A percentile compares a stretch with the other conserved stretches of the same genome.
These are phyloP conservation scores for Juglanconis juglandina DNA, from an alignment of 2,329 filamentous ascomycete genomes.

Conservation along the genomic window DNA sequence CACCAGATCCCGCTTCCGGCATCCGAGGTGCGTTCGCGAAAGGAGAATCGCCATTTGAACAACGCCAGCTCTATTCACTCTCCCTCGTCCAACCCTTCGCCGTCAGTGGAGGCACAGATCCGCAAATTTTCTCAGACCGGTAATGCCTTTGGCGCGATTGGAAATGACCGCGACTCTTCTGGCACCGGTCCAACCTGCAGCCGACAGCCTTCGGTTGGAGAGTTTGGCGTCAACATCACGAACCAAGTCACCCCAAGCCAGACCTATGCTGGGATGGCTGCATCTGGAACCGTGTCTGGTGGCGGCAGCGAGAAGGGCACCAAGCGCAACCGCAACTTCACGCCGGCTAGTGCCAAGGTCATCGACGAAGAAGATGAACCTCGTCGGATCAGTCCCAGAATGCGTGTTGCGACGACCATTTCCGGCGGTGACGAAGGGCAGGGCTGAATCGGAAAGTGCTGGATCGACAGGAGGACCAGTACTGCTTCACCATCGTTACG, in stretches of 20 bases:
- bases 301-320: constrained; percentile 32
- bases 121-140: constrained; percentile 37
- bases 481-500: neutral
- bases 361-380: constrained; percentile 48
- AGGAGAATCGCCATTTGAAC: constrained; percentile 36
- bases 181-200: constrained; percentile 31
- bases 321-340: constrained; percentile 47
- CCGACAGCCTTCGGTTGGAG: constrained; percentile 25
- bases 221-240: constrained; percentile 30
- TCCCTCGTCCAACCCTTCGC: constrained; percentile 14
- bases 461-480: neutral
- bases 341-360: constrained; percentile 41
- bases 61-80: constrained; percentile 18
- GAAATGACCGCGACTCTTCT: constrained; percentile 22
- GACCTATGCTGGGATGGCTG: constrained; percentile 19
- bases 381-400: constrained; percentile 32
- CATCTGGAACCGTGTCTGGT: constrained; percentile 13
- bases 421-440: neutral
- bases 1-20: constrained; percentile 30
- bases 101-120: constrained; percentile 26
- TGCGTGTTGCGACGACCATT: constrained; percentile 8
- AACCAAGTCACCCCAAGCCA: constrained; percentile 25
- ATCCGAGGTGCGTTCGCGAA: constrained; percentile 40
- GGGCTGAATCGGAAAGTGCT: neutral
- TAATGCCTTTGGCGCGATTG: constrained; percentile 16